Evolutionary conservation across 805 yeast genomes (phyloP).

Genomic region (Millerozyma miso): DNA sequence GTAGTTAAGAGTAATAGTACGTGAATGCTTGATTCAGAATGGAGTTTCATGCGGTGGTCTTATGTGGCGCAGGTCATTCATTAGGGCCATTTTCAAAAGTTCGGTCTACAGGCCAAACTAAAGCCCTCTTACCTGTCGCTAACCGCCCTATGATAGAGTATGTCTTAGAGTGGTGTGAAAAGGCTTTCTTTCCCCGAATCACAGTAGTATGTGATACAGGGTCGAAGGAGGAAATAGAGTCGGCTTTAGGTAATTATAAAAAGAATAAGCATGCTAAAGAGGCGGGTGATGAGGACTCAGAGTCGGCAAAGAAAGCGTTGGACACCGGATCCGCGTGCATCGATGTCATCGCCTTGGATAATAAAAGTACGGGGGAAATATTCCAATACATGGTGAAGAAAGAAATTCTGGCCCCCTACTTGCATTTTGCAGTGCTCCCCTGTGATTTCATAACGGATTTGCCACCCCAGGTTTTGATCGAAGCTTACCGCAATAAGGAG

Average conservation of each 20-base stretch:
- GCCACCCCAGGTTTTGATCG: slow-evolving; percentile 84
- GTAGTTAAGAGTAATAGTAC: not conserved
- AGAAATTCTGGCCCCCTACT: slow-evolving; percentile 29
- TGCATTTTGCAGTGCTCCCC: slow-evolving; percentile 72
- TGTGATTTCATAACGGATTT: slow-evolving; percentile 92
- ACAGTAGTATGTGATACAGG: slow-evolving; percentile 56
- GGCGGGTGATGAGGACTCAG: slow-evolving; percentile 10
- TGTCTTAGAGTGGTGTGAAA: slow-evolving; percentile 89
- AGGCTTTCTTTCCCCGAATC: slow-evolving; percentile 70
- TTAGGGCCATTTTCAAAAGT: slow-evolving; percentile 68
- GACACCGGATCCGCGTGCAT: slow-evolving; percentile 17
- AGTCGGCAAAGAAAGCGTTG: slow-evolving; percentile 9
- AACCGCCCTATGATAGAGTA: slow-evolving; percentile 85
- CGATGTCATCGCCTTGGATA: slow-evolving; percentile 17
- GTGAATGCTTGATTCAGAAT: slow-evolving; percentile 32
- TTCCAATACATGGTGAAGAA: slow-evolving; percentile 45
- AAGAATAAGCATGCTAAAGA: slow-evolving; percentile 25
- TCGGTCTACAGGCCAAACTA: slow-evolving; percentile 63
- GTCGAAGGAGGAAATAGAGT: slow-evolving; percentile 43
- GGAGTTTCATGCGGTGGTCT: slow-evolving; percentile 90
- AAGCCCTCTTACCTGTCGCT: slow-evolving; percentile 86
- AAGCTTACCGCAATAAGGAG: slow-evolving; percentile 71
- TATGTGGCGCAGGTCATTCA: slow-evolving; percentile 80
- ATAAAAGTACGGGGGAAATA: slow-evolving; percentile 58
- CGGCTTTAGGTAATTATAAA: slow-evolving; percentile 47